phyloP scores from a whole-genome alignment of 2,329 filamentous ascomycete species.

The Passalora sequoiae region DNA sequence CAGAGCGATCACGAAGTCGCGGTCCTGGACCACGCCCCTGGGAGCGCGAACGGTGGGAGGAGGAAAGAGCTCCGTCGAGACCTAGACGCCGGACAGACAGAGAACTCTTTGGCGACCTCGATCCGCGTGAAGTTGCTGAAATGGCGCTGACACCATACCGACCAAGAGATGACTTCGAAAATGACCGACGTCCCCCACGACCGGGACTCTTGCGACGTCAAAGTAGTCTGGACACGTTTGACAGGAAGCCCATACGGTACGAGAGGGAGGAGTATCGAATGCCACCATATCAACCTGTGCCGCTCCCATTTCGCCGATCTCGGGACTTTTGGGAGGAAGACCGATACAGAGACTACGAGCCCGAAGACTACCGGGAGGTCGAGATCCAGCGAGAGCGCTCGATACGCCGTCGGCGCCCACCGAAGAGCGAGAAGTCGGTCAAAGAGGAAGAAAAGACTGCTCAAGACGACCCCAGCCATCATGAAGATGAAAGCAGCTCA shows the following conservation, averaged over 20 bases:
- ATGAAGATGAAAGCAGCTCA: slow-evolving; percentile 17
- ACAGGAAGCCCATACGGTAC: slow-evolving; percentile 62
- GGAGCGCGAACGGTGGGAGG: slow-evolving; percentile 51
- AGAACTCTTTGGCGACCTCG: slow-evolving; percentile 46
- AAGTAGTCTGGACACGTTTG: slow-evolving; percentile 85
- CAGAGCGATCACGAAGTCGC: slow-evolving; percentile 36
- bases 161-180: slow-evolving; percentile 48
- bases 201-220: slow-evolving; percentile 72
- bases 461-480: slow-evolving; percentile 3
- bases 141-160: slow-evolving; percentile 53
- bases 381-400: slow-evolving; percentile 46
- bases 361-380: slow-evolving; percentile 47
- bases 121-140: slow-evolving; percentile 44
- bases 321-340: slow-evolving; percentile 63
- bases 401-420: slow-evolving; percentile 27
- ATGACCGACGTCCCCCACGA: slow-evolving; percentile 51
- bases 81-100: slow-evolving; percentile 36
- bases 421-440: slow-evolving; percentile 20
- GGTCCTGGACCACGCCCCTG: slow-evolving; percentile 40
- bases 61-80: slow-evolving; percentile 42
- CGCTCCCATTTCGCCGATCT: slow-evolving; percentile 54
- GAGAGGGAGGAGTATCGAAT: slow-evolving; percentile 60
- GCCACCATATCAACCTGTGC: slow-evolving; percentile 63
- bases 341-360: slow-evolving; percentile 39
- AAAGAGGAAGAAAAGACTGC: slow-evolving; percentile 15